phyloP scores from a whole-genome alignment of 2,329 filamentous ascomycete species.

The Calonectria honghensis region DNA sequence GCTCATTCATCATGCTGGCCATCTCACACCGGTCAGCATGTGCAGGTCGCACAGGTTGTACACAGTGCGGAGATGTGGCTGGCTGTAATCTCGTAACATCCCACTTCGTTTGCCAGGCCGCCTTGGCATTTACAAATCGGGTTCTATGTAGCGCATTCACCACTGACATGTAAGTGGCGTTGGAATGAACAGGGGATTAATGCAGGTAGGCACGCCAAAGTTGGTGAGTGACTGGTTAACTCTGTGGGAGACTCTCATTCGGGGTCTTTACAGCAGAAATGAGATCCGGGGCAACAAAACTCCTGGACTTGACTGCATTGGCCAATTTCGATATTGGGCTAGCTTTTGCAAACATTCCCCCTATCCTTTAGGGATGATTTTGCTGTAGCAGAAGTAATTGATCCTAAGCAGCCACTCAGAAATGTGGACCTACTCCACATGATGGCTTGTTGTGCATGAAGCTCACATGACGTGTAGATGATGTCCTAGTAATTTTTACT shows the following conservation, averaged over 20 bases:
- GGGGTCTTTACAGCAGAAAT: background rate
- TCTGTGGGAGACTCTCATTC: background rate
- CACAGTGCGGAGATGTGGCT: no score
- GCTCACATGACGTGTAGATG: background rate
- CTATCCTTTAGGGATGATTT: no score
- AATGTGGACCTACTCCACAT: background rate
- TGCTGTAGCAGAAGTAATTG: background rate
- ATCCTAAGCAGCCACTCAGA: background rate
- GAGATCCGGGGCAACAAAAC: background rate
- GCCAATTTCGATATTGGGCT: background rate
- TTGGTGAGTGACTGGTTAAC: background rate
- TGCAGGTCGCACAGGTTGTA: no score
- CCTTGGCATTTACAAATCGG: slow-evolving; percentile 1
- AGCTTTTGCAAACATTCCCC: background rate
- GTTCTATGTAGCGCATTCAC: background rate
- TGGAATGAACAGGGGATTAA: background rate
- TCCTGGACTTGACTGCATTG: background rate
- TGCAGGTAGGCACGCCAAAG: background rate
- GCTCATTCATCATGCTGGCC: background rate
- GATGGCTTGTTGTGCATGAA: background rate
- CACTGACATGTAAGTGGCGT: background rate
- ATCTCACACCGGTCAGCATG: background rate
- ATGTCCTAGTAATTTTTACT: background rate
- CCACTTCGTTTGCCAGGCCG: background rate
- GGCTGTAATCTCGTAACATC: background rate